These are phyloP conservation scores for Pyronema domesticum DNA, from an alignment of 495 filamentous ascomycete species.

Conservation along the genomic window DNA sequence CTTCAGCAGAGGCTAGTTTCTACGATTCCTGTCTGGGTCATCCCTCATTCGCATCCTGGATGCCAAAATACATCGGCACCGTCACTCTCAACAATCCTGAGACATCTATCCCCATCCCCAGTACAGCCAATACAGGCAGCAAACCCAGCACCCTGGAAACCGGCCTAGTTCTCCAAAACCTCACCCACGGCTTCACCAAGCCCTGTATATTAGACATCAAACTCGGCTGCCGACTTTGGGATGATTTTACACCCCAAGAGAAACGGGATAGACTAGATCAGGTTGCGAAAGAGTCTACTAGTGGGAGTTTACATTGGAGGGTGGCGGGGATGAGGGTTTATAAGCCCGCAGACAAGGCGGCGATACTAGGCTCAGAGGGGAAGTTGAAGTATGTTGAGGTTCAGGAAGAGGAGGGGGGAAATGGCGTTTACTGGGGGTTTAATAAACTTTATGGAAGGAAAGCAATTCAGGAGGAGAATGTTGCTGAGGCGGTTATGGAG, in stretches of 20 bases:
- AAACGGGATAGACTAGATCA: constrained; percentile 69
- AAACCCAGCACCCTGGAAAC: constrained; percentile 9
- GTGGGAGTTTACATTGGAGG: constrained; percentile 61
- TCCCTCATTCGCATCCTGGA: constrained; percentile 52
- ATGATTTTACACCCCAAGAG: constrained; percentile 54
- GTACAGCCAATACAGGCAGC: neutral
- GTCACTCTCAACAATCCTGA: constrained; percentile 32
- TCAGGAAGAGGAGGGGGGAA: constrained; percentile 25
- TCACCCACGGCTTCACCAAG: constrained; percentile 59
- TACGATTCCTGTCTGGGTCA: constrained; percentile 65
- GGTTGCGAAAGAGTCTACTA: constrained; percentile 62
- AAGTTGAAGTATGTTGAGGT: no score
- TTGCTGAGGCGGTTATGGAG: constrained; percentile 54
- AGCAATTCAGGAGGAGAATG: constrained; percentile 48
- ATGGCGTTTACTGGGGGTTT: constrained; percentile 52
- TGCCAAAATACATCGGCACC: constrained; percentile 73
- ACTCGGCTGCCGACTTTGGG: constrained; percentile 72
- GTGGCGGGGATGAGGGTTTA: constrained; percentile 91
- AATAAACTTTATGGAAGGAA: constrained; percentile 72
- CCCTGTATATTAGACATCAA: constrained; percentile 95
- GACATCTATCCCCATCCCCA: neutral
- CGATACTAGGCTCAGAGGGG: no score
- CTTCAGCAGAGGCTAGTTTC: constrained; percentile 68
- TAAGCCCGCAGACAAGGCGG: constrained; percentile 47
- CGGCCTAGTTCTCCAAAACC: constrained; percentile 70